Evolutionary conservation across 2,329 filamentous ascomycete genomes (phyloP), one percentile per base, ranked within the genome.

Genomic region (Diaporthe nobilis): DNA sequence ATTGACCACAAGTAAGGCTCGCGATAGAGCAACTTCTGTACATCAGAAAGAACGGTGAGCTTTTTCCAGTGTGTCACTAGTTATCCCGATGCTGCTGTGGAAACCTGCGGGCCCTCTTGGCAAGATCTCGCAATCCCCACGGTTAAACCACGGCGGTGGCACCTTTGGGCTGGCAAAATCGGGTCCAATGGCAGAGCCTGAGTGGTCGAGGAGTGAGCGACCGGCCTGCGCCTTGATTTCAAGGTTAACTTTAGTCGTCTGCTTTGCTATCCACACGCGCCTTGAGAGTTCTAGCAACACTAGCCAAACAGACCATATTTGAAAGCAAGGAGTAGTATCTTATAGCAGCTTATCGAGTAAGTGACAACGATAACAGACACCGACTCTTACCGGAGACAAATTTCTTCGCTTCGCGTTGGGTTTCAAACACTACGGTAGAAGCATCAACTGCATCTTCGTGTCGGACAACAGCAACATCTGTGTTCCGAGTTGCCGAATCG

Each of bases 101-200:
- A 49, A 47, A 47, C 42, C 39, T 31, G 61, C 63, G 47, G 63
- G 31, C 31, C 44, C 44, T 37, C 44, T 51, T 68, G 31, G 63
- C 47, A 39, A 51, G 31, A 25, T 53, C 12, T 68, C 22, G 9
- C 31, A 51, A 8, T 31, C 63, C 22, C 47, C 31, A n/a, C 47
- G 63, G 63, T 12, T 68, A 68, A 68, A 20, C 63, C 28, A 51
- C 44, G 44, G 63, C 63, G 22, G 28, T 25, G 28, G 17, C 28
- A 39, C 28, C 31, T 13, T 49, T 51, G 12, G 12, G 12, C 12
- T 37, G 44, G 20, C 25, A 34, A 53, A 22, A 28, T 3, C 10
- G 22, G n/a, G 22, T 51, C 10, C 37, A 39, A 12, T 39, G 37
- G 37, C 12, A 39, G 37, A 39, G 12, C 37, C 37, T 39, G 37